These are phyloP conservation scores for Phytophthora pinifolia DNA, from an alignment of 352 stramenopile species.

Conservation along the genomic window DNA sequence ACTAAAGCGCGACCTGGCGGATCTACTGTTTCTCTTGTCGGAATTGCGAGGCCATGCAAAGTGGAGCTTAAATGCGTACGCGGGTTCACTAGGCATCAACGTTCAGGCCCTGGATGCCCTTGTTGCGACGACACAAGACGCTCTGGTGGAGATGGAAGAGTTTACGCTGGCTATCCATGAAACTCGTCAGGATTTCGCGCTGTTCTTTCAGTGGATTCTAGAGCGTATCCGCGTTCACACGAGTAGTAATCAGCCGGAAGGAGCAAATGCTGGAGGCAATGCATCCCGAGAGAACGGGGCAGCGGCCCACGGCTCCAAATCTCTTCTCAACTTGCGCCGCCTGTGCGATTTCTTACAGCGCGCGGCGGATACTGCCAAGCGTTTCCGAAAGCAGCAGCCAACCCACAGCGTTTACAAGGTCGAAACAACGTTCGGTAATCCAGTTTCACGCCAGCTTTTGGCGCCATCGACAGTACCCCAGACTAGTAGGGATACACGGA, in stretches of 20 bases:
- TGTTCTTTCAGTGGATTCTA: conserved; percentile 68
- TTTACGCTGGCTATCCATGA: conserved; percentile 49
- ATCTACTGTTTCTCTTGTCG: conserved; percentile 48
- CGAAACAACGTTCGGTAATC: conserved; percentile 70
- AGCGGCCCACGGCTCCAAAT: conserved; percentile 29
- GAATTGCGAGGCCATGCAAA: conserved; percentile 55
- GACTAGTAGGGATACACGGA: background rate
- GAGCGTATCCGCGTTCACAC: conserved; percentile 66
- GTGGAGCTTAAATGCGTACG: conserved; percentile 42
- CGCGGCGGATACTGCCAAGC: conserved; percentile 36
- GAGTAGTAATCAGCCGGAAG: conserved; percentile 24
- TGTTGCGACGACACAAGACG: conserved; percentile 29
- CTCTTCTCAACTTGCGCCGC: conserved; percentile 56
- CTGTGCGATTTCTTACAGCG: conserved; percentile 56
- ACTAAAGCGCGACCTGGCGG: conserved; percentile 41
- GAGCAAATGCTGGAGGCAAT: conserved; percentile 1
- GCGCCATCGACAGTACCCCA: background rate
- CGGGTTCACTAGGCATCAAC: conserved; percentile 39
- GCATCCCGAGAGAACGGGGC: background rate
- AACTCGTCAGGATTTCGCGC: conserved; percentile 56
- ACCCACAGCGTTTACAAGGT: conserved; percentile 44
- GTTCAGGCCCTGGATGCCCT: conserved; percentile 38
- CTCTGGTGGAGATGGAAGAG: conserved; percentile 46
- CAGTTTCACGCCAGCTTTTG: conserved; percentile 42
- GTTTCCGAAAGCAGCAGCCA: conserved; percentile 45